phyloP scores from a whole-genome alignment of 805 yeast genomes.

The Isabelozyma gotoi region DNA sequence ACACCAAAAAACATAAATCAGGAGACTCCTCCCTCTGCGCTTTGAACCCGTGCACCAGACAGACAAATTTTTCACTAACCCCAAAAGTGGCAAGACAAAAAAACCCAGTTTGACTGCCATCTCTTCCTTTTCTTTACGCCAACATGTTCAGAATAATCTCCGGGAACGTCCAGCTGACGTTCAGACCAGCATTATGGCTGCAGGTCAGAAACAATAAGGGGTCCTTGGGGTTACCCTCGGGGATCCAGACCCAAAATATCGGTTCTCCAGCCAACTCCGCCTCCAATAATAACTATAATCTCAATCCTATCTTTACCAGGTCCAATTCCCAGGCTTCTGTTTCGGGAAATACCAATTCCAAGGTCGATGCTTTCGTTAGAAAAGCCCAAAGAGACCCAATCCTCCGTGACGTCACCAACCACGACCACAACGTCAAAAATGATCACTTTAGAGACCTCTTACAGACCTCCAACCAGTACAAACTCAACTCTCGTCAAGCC shows the following conservation, averaged over 20 bases:
- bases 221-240: slow-evolving; percentile 6
- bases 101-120: neutral
- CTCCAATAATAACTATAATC: slow-evolving; percentile 6
- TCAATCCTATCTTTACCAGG: slow-evolving; percentile 12
- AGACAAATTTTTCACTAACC: neutral
- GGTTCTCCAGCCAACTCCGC: slow-evolving; percentile 1
- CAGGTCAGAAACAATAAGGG: slow-evolving; percentile 32
- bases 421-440: slow-evolving; percentile 15
- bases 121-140: neutral
- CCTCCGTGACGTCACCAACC: slow-evolving; percentile 12
- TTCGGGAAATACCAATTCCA: slow-evolving; percentile 5
- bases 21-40: neutral
- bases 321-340: slow-evolving; percentile 15
- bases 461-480: slow-evolving; percentile 17
- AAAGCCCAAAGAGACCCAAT: slow-evolving; percentile 22
- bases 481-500: slow-evolving; percentile 10
- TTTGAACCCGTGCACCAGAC: neutral
- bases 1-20: too few species aligned
- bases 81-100: neutral
- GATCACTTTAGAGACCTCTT: slow-evolving; percentile 31
- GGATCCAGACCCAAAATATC: slow-evolving; percentile 1
- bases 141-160: slow-evolving; percentile 39
- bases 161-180: slow-evolving; percentile 33
- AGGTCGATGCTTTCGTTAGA: slow-evolving; percentile 17
- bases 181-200: slow-evolving; percentile 37